Conservation (phyloP, 306 rosid species). For the Vigna radiata region DNA sequence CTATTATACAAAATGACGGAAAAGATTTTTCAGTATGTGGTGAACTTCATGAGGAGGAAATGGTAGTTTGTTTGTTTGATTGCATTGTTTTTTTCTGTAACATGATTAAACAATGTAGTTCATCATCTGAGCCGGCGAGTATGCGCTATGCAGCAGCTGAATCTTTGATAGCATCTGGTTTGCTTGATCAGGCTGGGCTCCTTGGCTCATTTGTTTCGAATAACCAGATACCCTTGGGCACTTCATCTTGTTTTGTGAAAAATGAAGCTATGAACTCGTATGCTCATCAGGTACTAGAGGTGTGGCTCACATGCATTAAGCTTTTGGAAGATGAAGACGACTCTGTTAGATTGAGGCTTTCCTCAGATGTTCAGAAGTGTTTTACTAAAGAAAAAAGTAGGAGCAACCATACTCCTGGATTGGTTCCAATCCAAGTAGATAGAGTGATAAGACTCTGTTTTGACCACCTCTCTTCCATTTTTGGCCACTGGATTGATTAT, state of each 20-base stretch:
- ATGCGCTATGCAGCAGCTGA: slow-evolving; percentile 86
- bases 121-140: slow-evolving; percentile 72
- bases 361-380: slow-evolving; percentile 74
- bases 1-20: slow-evolving; percentile 52
- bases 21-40: slow-evolving; percentile 34
- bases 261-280: slow-evolving; percentile 64
- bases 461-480: slow-evolving; percentile 76
- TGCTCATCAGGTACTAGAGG: slow-evolving; percentile 71
- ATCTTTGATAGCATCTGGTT: slow-evolving; percentile 83
- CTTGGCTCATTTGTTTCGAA: slow-evolving; percentile 56
- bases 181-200: slow-evolving; percentile 76
- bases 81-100: slow-evolving; percentile 66
- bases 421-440: slow-evolving; percentile 85
- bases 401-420: slow-evolving; percentile 48
- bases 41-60: slow-evolving; percentile 48
- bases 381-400: slow-evolving; percentile 54
- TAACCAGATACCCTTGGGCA: slow-evolving; percentile 49
- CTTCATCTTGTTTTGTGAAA: slow-evolving; percentile 47
- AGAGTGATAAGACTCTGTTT: slow-evolving; percentile 81
- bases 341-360: slow-evolving; percentile 66
- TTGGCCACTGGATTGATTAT: slow-evolving; percentile 87
- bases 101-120: slow-evolving; percentile 65
- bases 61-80: slow-evolving; percentile 47
- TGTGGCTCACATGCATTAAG: slow-evolving; percentile 86
- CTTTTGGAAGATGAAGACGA: slow-evolving; percentile 97